Evolutionary conservation across 495 filamentous ascomycete species (phyloP), one percentile per base, ranked within the genome.

Genomic region (Paragyromitra xinjiangensis): DNA sequence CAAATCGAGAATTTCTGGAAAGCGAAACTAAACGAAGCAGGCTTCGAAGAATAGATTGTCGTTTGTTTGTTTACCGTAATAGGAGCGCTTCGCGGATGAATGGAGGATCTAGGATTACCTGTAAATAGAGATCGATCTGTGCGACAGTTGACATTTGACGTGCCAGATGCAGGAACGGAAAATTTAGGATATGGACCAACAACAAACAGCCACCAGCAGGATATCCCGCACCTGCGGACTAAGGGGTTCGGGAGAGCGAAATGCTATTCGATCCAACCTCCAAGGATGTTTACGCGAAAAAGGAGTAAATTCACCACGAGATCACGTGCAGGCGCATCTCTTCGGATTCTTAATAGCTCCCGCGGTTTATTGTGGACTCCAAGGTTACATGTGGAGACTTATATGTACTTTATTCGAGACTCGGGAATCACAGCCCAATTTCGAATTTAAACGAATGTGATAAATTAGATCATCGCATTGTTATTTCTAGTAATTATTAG

Each of bases 151-250:
- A 26, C 8, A 56, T 29, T 29, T 39, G 37, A 59, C 69, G 39
- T 56, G 71, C 55, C 40, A 76, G 39, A 64, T 66, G 74, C 74
- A 77, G 74, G 74, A 77, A 77, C 74, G 50, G 69, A 53, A 77
- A 50, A 37, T 45, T 55, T 73, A 53, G 64, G 7, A 34, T 22
- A 44, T 39, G 19, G 61, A 22, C 64, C 64, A 66, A 66, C 64
- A 72, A 29, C 34, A 51, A 71, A 63, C 69, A 71, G 58, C 55
- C 65, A 48, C 50, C 45, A 56, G 29, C 26, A 64, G 45, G 58
- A 64, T 34, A 71, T 53, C 58, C 45, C 59, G 51, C 40, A 42
- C 53, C 55, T 65, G 68, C 55, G 34, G n/a, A 29, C 24, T 24
- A 59, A 26, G 40, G 39, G 16, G 62, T 51, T 34, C 26, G 14